phyloP scores from a whole-genome alignment of 148 eudicot genomes.

The Agrostemma githago region DNA sequence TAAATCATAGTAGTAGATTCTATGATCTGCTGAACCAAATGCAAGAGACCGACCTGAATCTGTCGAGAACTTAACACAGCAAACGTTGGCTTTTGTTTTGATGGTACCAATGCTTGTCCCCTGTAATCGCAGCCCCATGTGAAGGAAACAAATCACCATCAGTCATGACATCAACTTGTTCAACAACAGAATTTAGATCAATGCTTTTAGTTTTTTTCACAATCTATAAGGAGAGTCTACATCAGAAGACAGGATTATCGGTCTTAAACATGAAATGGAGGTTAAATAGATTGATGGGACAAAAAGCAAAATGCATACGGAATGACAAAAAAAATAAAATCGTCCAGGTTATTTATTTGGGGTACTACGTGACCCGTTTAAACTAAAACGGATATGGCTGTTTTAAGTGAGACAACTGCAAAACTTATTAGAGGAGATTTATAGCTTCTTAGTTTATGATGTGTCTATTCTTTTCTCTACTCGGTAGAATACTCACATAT shows the following conservation, averaged over 20 bases:
- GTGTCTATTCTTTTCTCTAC: no score
- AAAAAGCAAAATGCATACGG: no score
- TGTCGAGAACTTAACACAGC: slow-evolving; percentile 83
- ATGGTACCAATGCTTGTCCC: slow-evolving; percentile 82
- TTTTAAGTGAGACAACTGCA: no score
- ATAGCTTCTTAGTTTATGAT: no score
- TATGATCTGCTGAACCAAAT: slow-evolving; percentile 99
- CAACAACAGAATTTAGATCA: slow-evolving; percentile 46
- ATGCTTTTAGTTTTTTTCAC: slow-evolving; percentile 55
- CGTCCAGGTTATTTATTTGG: no score
- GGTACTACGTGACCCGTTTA: no score
- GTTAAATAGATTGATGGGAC: no score
- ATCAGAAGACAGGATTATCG: background rate
- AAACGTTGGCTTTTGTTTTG: slow-evolving; percentile 89
- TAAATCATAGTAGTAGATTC: slow-evolving; percentile 81
- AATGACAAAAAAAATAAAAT: no score
- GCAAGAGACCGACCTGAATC: slow-evolving; percentile 78
- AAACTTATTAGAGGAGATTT: no score
- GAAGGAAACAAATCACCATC: slow-evolving; percentile 50
- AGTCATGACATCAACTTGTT: slow-evolving; percentile 26
- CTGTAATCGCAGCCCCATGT: slow-evolving; percentile 65
- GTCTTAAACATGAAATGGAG: no score
- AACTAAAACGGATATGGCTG: no score
- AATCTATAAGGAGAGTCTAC: background rate
- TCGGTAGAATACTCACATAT: no score